Evolutionary conservation across 768 basidiomycete species (phyloP).

Genomic region (Auriscalpium microsporum): DNA sequence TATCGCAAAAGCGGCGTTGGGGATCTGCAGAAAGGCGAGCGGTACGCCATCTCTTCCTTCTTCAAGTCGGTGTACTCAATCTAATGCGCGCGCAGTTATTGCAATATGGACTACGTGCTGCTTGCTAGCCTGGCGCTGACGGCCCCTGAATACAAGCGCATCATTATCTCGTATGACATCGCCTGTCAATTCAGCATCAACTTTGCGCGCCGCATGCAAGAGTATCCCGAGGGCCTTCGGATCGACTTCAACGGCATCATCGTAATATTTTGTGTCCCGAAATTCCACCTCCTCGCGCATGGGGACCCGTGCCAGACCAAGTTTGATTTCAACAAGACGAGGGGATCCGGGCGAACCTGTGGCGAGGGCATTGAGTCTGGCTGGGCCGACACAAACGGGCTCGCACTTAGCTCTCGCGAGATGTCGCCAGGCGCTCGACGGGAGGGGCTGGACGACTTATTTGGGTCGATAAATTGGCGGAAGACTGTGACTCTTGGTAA

Average conservation of each 20-base stretch:
- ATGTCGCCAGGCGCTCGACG: constrained; percentile 6
- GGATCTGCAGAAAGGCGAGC: background rate
- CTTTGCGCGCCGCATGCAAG: background rate
- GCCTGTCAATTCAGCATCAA: background rate
- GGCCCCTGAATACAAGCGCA: background rate
- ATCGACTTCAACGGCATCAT: background rate
- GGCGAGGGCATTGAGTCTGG: too few relatives aligned
- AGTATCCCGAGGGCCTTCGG: background rate
- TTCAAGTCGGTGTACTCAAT: background rate
- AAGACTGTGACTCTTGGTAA: constrained; percentile 2
- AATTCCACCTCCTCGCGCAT: constrained; percentile 14
- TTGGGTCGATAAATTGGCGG: constrained; percentile 8
- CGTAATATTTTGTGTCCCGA: background rate
- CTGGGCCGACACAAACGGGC: background rate
- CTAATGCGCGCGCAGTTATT: constrained; percentile 5
- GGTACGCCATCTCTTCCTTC: background rate
- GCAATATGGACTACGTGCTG: constrained; percentile 19
- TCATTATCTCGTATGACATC: background rate
- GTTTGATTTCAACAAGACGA: background rate
- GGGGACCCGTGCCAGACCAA: constrained; percentile 7
- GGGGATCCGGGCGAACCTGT: too few relatives aligned
- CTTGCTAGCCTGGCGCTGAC: background rate
- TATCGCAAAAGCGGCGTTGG: background rate
- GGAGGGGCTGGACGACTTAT: constrained; percentile 7
- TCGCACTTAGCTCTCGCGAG: constrained; percentile 3